Base-by-base conservation (phyloP, 2,329 filamentous ascomycete genomes). In the Arthrobotrys sphaeroides region DNA sequence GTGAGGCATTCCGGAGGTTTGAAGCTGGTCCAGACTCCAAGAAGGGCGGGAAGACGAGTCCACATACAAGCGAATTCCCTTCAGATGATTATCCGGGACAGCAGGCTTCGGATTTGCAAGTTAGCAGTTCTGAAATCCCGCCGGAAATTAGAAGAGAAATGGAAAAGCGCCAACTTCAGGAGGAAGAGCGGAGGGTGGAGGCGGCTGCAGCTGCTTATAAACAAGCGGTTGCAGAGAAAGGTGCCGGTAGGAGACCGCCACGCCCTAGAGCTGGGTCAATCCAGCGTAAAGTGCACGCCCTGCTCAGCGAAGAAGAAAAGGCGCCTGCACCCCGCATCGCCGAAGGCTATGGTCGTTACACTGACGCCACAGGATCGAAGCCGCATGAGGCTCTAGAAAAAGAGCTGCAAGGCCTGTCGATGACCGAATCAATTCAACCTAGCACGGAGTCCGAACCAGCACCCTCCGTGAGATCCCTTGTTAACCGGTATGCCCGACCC, bases 1-100 rank as follows among this genome's bases (percentile, higher is more conserved):
- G 94, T 0, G 94, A 97, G 80, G 94, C 94, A 2, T 97, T 98
- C 84, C 93, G 94, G 80, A 88, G 91, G 4, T 98, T 98, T 79
- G 95, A 99, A 87, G 85, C 62, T 3, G 62, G 31, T 16, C 31
- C 62, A 9, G 70, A 74, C 12, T 42, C 70, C 73, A 82, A 82
- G 73, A 80, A 77, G n/a, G 77, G 78, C n/a, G 76, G 77, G n/a
- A 77, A 78, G 12, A 43, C 69, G 9, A 73, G 84, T 85, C 80
- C 79, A 43, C 80, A 83, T 10, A 73, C 78, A 53, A 82, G 82
- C 49, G 78, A 80, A 33, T 80, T 80, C 22, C 0, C 89, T 90
- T 70, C 87, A 87, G 38, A 85, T 86, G 55, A 90, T 87, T 78
- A 90, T 94, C 2, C 45, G 1, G 55, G 47, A 13, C 49, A 73